These are phyloP conservation scores for Didymellaceae sp. DNA, from an alignment of 2,329 filamentous ascomycete species.

Conservation along the genomic window DNA sequence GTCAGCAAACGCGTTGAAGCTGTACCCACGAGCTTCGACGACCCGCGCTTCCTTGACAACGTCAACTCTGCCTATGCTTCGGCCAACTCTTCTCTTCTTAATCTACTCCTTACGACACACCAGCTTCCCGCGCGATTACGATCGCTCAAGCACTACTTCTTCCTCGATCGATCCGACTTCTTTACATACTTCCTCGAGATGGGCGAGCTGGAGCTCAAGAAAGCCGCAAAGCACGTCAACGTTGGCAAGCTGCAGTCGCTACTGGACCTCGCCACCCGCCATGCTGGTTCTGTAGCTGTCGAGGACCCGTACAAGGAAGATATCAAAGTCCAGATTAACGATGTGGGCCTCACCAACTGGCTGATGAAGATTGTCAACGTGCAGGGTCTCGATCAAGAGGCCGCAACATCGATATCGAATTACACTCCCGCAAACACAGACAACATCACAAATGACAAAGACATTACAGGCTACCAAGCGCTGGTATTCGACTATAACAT, in stretches of 20 bases:
- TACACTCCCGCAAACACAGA: slow-evolving; percentile 70
- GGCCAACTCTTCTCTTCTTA: slow-evolving; percentile 91
- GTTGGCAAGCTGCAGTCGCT: slow-evolving; percentile 92
- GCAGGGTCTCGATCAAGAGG: slow-evolving; percentile 88
- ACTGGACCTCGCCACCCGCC: slow-evolving; percentile 94
- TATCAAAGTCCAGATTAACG: slow-evolving; percentile 96
- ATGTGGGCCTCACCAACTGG: slow-evolving; percentile 89
- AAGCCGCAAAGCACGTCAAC: slow-evolving; percentile 87
- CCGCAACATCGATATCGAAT: slow-evolving; percentile 67
- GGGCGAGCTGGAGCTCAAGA: slow-evolving; percentile 85
- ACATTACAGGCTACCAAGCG: slow-evolving; percentile 88
- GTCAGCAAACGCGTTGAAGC: slow-evolving; percentile 87
- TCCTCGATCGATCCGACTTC: slow-evolving; percentile 96
- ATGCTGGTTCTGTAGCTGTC: slow-evolving; percentile 91
- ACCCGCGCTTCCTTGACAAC: slow-evolving; percentile 90
- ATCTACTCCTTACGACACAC: slow-evolving; percentile 89
- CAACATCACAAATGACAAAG: slow-evolving; percentile 74
- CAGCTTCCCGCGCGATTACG: slow-evolving; percentile 84
- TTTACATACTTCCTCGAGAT: slow-evolving; percentile 98
- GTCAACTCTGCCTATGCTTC: slow-evolving; percentile 94
- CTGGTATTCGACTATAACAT: slow-evolving; percentile 93
- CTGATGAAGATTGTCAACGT: slow-evolving; percentile 97
- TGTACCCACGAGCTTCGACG: slow-evolving; percentile 91
- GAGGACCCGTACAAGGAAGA: slow-evolving; percentile 98
- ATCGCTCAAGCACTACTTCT: slow-evolving; percentile 98